A percentile compares a stretch with the other conserved stretches of the same genome.
These are phyloP conservation scores for Kwoniella europaea DNA, from an alignment of 768 basidiomycete species.

Conservation along the genomic window DNA sequence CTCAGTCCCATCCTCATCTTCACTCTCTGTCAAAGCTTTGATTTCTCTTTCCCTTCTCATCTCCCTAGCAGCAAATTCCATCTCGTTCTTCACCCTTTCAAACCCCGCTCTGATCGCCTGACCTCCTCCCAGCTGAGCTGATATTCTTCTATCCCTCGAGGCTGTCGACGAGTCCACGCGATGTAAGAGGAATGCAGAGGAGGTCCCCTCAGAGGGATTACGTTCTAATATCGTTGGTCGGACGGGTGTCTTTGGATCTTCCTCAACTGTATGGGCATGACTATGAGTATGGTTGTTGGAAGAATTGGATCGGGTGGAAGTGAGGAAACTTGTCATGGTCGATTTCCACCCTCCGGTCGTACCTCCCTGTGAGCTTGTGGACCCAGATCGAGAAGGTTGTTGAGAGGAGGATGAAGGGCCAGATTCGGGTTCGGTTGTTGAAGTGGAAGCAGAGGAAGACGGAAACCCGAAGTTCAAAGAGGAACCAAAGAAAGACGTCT, in stretches of 20 bases:
- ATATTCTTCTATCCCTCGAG: conserved; percentile 44
- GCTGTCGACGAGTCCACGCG: conserved; percentile 40
- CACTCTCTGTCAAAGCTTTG: conserved; percentile 4
- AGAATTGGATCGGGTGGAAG: conserved; percentile 17
- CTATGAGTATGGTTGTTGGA: conserved; percentile 3
- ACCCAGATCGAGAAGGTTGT: conserved; percentile 23
- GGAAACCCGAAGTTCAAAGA: conserved; percentile 39
- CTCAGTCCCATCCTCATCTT: conserved; percentile 6
- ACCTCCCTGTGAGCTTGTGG: conserved; percentile 19
- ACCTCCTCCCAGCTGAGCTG: conserved; percentile 45
- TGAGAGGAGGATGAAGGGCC: conserved; percentile 14
- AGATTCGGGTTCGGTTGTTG: conserved; percentile 10
- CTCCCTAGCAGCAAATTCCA: conserved; percentile 52
- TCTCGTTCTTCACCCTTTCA: conserved; percentile 51
- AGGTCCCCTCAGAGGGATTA: conserved; percentile 24
- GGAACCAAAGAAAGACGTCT: conserved; percentile 37
- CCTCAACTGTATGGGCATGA: background rate
- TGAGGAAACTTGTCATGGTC: conserved; percentile 33
- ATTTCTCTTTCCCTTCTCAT: conserved; percentile 45
- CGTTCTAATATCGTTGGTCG: conserved; percentile 4
- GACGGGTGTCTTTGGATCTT: background rate
- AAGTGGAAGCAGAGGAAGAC: conserved; percentile 8
- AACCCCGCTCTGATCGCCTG: conserved; percentile 50
- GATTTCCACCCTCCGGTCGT: conserved; percentile 32
- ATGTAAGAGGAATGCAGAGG: conserved; percentile 36